phyloP scores from a whole-genome alignment of 2,329 filamentous ascomycete species.

The Leptographium wingfieldii region DNA sequence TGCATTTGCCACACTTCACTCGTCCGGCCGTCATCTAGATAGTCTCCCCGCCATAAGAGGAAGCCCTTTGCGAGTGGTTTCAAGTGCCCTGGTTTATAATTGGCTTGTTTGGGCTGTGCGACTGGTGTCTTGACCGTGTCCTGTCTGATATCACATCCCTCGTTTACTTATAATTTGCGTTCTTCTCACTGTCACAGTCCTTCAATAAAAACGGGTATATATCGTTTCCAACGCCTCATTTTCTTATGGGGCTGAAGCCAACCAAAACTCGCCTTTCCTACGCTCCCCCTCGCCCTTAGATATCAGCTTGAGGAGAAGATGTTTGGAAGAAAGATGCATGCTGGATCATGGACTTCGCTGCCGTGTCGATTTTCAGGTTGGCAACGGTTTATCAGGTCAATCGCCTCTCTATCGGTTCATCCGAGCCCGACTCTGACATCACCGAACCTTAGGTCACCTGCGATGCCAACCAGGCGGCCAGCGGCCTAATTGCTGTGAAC shows the following conservation, averaged over 20 bases:
- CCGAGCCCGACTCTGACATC: background rate
- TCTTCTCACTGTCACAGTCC: background rate
- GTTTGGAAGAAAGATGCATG: background rate
- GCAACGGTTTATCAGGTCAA: background rate
- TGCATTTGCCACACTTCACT: background rate
- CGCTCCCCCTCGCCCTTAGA: background rate
- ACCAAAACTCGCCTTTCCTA: background rate
- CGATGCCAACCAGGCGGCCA: conserved; percentile 24
- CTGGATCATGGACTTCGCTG: background rate
- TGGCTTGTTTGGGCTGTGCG: background rate
- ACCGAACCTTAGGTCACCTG: conserved; percentile 16
- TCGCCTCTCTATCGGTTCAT: background rate
- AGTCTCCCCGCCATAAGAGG: background rate
- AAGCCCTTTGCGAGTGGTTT: background rate
- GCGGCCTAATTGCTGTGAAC: conserved; percentile 35
- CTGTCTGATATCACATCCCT: background rate
- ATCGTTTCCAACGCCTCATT: background rate
- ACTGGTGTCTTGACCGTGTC: background rate
- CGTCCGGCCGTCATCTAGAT: background rate
- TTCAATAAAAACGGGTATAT: background rate
- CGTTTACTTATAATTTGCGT: background rate
- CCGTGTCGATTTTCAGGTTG: background rate
- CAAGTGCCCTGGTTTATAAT: background rate
- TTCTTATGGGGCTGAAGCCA: background rate
- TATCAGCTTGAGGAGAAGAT: background rate